Percentiles rank a stretch among this genome's conserved stretches.
Conservation (phyloP, 2,329 filamentous ascomycete genomes). For the Beauveria rudraprayagi region DNA sequence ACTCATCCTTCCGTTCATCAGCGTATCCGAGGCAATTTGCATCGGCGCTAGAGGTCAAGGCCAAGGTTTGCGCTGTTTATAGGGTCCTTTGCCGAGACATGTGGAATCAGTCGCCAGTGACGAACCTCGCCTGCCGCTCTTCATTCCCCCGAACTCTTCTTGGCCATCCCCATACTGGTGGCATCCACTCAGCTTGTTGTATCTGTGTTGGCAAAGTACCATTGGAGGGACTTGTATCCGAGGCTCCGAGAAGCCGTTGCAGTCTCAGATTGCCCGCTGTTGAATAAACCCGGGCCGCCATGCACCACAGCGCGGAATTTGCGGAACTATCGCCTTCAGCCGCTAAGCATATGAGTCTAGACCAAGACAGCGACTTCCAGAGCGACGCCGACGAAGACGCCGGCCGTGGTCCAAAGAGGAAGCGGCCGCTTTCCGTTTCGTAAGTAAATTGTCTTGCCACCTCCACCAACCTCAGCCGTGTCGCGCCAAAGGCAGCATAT, state of each 20-base stretch:
- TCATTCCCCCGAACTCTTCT: constrained; percentile 12
- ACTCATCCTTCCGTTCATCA: not conserved
- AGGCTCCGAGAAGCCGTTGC: not conserved
- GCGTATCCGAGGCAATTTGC: not conserved
- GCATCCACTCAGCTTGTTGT: not conserved
- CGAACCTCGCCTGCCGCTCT: constrained; percentile 15
- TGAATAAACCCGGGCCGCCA: not conserved
- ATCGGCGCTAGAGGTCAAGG: not conserved
- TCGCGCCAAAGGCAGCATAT: not conserved
- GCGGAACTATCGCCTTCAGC: constrained; percentile 18
- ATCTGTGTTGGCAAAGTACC: not conserved
- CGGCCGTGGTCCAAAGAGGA: constrained; percentile 45
- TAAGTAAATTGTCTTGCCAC: constrained; percentile 26
- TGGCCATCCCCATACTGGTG: not conserved
- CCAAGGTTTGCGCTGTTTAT: not conserved
- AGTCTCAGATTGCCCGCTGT: not conserved
- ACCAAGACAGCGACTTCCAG: constrained; percentile 42
- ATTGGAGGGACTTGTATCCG: not conserved
- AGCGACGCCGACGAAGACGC: constrained; percentile 41
- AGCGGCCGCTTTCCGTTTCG: constrained; percentile 54
- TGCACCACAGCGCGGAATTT: not conserved
- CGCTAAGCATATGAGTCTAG: constrained; percentile 25
- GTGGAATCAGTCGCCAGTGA: not conserved
- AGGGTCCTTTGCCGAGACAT: too few species aligned
- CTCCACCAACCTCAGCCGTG: not conserved